phyloP scores from a whole-genome alignment of 768 basidiomycete genomes.

The Mycena pura region DNA sequence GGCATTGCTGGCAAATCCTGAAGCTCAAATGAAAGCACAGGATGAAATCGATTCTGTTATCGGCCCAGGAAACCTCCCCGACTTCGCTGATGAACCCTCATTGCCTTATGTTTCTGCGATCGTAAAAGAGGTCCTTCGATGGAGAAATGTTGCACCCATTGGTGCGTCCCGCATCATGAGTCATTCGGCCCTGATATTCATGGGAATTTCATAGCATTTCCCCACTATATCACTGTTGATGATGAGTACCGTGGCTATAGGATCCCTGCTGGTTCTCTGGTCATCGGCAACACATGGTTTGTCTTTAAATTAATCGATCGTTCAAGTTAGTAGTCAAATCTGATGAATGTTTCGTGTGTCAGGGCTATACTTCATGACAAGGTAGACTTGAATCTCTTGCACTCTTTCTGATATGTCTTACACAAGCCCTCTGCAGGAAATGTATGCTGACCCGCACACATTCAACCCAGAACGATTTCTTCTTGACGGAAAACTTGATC shows the following conservation, averaged over 20 bases:
- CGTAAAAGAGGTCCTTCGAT: conserved; percentile 39
- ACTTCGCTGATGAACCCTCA: conserved; percentile 34
- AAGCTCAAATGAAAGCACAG: conserved; percentile 42
- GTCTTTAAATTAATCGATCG: neutral
- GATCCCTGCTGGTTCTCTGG: conserved; percentile 37
- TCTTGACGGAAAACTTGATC: conserved; percentile 14
- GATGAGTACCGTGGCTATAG: conserved; percentile 37
- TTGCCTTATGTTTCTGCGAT: conserved; percentile 6
- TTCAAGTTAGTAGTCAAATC: neutral
- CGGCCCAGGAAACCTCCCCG: conserved; percentile 41
- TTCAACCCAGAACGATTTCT: conserved; percentile 41
- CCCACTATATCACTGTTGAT: conserved; percentile 17
- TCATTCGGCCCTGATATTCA: too few species aligned
- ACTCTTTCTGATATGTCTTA: neutral
- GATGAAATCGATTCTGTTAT: conserved; percentile 45
- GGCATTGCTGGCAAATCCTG: conserved; percentile 43
- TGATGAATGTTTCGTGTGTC: neutral
- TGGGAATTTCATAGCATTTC: neutral
- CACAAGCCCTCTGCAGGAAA: neutral
- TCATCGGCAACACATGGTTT: conserved; percentile 39
- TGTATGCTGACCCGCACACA: conserved; percentile 36
- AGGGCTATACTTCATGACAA: conserved; percentile 21
- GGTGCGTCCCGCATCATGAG: neutral
- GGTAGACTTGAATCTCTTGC: conserved; percentile 20
- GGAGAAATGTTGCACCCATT: conserved; percentile 30